Evolutionary conservation across 1,284 basidiomycete genomes (phyloP), one percentile per base, ranked within the genome.

Genomic region (Rhodotorula sp.): DNA sequence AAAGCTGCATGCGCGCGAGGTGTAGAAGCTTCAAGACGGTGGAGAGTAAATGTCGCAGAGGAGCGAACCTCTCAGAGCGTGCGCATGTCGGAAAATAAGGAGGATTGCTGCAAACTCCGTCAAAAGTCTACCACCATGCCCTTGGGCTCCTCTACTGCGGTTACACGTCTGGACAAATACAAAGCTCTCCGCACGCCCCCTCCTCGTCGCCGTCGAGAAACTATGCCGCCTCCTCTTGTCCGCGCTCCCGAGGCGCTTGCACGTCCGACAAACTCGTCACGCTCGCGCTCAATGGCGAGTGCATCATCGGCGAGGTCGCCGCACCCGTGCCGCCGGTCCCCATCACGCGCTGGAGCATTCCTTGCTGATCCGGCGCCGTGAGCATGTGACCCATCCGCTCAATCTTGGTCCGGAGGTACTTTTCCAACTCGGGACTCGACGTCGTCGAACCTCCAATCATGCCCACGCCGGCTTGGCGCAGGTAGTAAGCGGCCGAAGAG

Each of bases 371-470:
- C 15, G 84, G 84, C 29, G 92, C 79, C 42, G 89, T 87, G 37
- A 96, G 82, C 83, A 95, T 88, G 81, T 99, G 95, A 17, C 96
- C 96, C 96, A 99, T 99, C 70, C 90, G 85, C 79, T 94, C 84
- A 29, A 99, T 88, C 81, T 99, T 99, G 60, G 96, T 99, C 78
- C 91, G 86, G 77, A 99, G 82, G 80, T 99, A 99, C 82, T 91
- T 93, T 78, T 99, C 93, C 76, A 99, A 81, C 77, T 99, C 96
- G 62, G 88, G 87, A 0, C 93, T 92, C 65, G 88, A 84, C 14
- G 91, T 90, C 49, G 87, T 86, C 45, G 89, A 87, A 4, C 88
- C 90, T 4, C 93, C 93, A 61, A 95, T 88, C 81, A 95, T 86
- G 54, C 92, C 93, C 6, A 89, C 90, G 3, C 93, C 93, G 0